Percentiles rank a stretch among this genome's conserved stretches.
These are phyloP conservation scores for Colletotrichum sp. DNA, from an alignment of 2,329 filamentous ascomycete genomes.

Conservation along the genomic window DNA sequence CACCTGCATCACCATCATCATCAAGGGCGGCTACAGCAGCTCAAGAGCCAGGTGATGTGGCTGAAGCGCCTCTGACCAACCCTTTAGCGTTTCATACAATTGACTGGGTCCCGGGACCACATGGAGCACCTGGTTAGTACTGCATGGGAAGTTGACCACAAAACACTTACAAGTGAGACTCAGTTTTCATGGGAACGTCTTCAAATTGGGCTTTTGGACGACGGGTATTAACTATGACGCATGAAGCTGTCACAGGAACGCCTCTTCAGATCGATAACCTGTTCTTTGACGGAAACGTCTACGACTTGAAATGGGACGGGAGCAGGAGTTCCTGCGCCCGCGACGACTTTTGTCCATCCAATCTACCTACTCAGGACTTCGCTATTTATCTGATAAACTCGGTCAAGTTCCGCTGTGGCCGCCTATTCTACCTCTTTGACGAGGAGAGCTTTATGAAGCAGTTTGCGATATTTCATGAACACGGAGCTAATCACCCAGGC, in stretches of 20 bases:
- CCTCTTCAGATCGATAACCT: not conserved
- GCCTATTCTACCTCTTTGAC: constrained; percentile 59
- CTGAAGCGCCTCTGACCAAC: not conserved
- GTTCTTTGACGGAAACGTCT: not conserved
- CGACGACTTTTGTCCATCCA: not conserved
- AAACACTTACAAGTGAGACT: not conserved
- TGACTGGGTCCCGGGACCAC: not conserved
- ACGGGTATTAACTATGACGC: not conserved
- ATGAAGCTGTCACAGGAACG: not conserved
- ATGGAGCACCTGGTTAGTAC: not conserved
- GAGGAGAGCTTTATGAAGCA: constrained; percentile 52
- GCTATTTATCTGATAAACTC: constrained; percentile 58
- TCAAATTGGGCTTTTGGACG: not conserved
- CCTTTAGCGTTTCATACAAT: not conserved
- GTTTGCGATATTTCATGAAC: not conserved
- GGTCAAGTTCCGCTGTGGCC: constrained; percentile 60
- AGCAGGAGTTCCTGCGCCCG: not conserved
- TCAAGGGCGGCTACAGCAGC: not conserved
- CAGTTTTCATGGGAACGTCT: not conserved
- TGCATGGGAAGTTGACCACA: not conserved
- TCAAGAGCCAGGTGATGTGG: not conserved
- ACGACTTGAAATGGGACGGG: not conserved
- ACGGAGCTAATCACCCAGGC: not conserved
- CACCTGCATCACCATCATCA: not conserved
- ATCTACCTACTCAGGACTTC: not conserved